Evolutionary conservation across 1,139 yeast genomes (phyloP), one percentile per base, ranked within the genome.

Genomic region (Candida frijolesensis): DNA sequence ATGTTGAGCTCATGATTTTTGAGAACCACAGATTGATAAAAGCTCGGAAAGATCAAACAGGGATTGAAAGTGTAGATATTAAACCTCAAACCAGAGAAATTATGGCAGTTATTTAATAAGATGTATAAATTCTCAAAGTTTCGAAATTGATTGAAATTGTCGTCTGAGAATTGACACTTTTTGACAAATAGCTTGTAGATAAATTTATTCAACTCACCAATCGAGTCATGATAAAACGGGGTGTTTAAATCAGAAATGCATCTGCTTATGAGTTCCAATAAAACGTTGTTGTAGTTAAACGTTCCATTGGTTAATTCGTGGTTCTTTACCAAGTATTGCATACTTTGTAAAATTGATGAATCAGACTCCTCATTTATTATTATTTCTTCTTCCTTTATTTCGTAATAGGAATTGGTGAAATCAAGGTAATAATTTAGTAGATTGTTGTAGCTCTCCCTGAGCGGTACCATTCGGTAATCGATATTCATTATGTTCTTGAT

Each of bases 11-110:
- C 39, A 27, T 42, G 37, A 30, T 33, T 19, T 15, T 34, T 29
- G 6, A 27, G 3, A 5, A 49, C 34, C 12, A 47, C 34, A 39
- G 55, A 56, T 12, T 56, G 50, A 52, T 68, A 66, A 52, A 68
- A 67, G 19, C 51, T 46, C 2, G 70, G 71, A 50, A 66, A 69
- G 43, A 66, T 47, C 15, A 68, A 52, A 14, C 58, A 59, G 2
- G 72, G 71, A 16, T 64, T 61, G 19, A 59, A 57, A 1, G 70
- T 63, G 30, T 60, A 60, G 32, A 57, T 50, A 25, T 57, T 56
- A 30, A 56, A 51, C 19, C 52, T 53, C n/a, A 57, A 42, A 15
- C 42, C 47, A 14, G 47, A 27, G 44, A 56, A 59, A 37, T 52
- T 54, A n/a, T 25, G 38, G n/a, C 53, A 47, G 12, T 49, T 42